Base-by-base conservation (phyloP, 169 alveolate genomes). In the Cryptosporidium ryanae region DNA sequence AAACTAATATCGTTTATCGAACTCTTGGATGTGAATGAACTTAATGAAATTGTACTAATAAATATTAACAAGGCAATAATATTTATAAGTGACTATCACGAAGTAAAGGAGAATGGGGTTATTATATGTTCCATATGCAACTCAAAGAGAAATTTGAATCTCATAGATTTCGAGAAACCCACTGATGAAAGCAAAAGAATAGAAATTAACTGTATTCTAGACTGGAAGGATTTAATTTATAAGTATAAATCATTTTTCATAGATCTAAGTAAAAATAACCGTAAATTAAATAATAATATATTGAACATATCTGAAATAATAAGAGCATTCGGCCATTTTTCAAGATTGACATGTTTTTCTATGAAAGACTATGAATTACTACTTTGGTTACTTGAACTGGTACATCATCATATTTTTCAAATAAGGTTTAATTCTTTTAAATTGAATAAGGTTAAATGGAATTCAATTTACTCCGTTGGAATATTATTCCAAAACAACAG, bases 391-490 rank as follows among this genome's bases (percentile, higher is more conserved):
- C 13, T 76, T 17, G 29, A 76, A 2, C 23, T 59, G 18, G 15
- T 76, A 25, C 38, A 25, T 76, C 38, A 43, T 57, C 25, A 32
- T 12, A 61, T 76, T 38, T 43, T 34, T 3, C 46, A 76, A 18
- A 17, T 31, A 23, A 21, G 2, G 1, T n/a, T 15, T 1, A 48
- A 5, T 15, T 54, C 87, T 55, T 44, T 76, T 3, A 55, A 46
- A 61, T 25, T 21, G 12, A 76, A 61, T 34, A 76, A 76, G 46
- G 38, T 76, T 25, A 76, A 76, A 32, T 76, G 87, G 87, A 76
- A 76, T 61, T 55, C 87, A 21, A 76, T 76, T 38, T 76, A 76
- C 23, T 57, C 76, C 23, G 25, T 76, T 43, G 87, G 87, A 18
- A 7, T 59, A 46, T 23, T 76, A 38, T 59, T 76, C 43, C 43